Base-by-base conservation (phyloP, 495 filamentous ascomycete species). In the Hyaloscypha finlandica region DNA sequence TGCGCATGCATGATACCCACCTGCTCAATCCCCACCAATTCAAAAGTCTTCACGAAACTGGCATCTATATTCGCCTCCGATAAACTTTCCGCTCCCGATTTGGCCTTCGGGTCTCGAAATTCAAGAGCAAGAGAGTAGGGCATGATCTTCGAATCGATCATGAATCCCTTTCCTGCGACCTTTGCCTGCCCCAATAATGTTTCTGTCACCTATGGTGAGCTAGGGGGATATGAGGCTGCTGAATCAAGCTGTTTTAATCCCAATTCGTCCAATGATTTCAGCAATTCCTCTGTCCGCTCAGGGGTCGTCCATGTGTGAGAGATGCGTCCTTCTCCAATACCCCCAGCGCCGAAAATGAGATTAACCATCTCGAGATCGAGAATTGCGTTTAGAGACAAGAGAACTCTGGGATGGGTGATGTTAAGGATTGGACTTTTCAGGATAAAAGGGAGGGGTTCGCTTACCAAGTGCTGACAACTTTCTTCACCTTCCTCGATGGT, bases 1-100 rank as follows among this genome's bases (percentile, higher is more conserved):
- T 68, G 59, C n/a, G 42, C 73, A 67, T 83, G 83, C 72, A 76
- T 80, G 67, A 85, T 78, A 54, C 84, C 77, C 22, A 88, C 69
- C 68, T 70, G 68, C 12, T 68, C 30, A 3, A 61, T 57, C 6
- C 59, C 65, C 2, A 74, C 12, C 11, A 55, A 29, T 54, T 68
- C 22, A 22, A 76, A 62, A n/a, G 67, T 74, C 25, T 66, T 70
- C 32, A 35, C 39, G 16, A 70, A 59, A 37, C 72, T 74, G n/a
- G 33, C 62, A 9, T 58, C 56, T 22, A 75, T 69, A 8, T 58
- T 55, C 9, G 35, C 52, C 29, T 64, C 66, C 16, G 63, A 19
- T 63, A 39, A 70, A 57, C 4, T 58, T 33, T 11, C 69, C 61
- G 19, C 22, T 45, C n/a, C 45, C 57, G 29, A 16, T 55, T 33